A percentile compares a stretch with the other conserved stretches of the same genome.
phyloP scores from a whole-genome alignment of 148 eudicot species.

The Camellia lanceoleosa region DNA sequence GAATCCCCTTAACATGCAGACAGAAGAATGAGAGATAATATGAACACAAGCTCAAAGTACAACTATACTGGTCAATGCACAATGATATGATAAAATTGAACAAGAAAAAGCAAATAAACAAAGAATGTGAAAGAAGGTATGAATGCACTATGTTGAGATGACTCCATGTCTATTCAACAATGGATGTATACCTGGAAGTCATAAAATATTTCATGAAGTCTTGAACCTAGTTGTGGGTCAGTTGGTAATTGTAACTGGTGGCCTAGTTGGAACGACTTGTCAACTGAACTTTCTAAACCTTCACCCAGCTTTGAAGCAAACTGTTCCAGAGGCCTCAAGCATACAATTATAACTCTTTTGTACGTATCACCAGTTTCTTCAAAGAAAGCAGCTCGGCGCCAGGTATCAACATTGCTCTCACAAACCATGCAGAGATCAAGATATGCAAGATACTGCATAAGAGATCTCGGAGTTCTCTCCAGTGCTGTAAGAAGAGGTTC shows the following conservation, averaged over 20 bases:
- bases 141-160: not conserved
- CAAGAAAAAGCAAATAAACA: not conserved
- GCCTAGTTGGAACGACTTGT: constrained; percentile 50
- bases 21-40: not conserved
- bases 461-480: constrained; percentile 64
- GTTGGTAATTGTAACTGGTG: constrained; percentile 60
- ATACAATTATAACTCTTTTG: constrained; percentile 64
- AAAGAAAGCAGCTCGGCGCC: constrained; percentile 93
- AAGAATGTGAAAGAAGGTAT: not conserved
- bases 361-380: constrained; percentile 94
- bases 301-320: constrained; percentile 59
- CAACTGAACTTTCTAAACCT: constrained; percentile 46
- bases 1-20: not conserved
- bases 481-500: constrained; percentile 71
- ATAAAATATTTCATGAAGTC: constrained; percentile 54
- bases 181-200: constrained; percentile 66
- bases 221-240: constrained; percentile 39
- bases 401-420: constrained; percentile 72
- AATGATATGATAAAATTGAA: not conserved
- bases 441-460: constrained; percentile 77
- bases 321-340: constrained; percentile 77
- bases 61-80: not conserved
- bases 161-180: not conserved
- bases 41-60: not conserved
- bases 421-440: constrained; percentile 91